phyloP scores from a whole-genome alignment of 768 basidiomycete species.

The Pilatotrama ljubarskyi region DNA sequence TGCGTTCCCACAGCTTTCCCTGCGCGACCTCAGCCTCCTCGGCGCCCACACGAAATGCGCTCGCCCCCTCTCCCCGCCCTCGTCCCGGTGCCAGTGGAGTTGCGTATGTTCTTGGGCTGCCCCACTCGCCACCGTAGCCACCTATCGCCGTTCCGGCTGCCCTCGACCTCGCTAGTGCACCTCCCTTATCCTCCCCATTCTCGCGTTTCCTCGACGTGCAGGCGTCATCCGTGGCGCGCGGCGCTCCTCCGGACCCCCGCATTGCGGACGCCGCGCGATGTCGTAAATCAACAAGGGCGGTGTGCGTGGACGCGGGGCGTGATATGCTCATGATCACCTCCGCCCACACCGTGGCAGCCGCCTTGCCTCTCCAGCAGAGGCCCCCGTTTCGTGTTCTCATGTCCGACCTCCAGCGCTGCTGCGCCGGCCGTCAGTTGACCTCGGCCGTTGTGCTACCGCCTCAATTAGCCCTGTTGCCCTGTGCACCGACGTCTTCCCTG shows the following conservation, averaged over 20 bases:
- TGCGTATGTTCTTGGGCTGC: neutral
- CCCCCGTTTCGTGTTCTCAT: conserved; percentile 22
- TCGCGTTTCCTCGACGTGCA: neutral
- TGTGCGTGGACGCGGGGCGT: conserved; percentile 11
- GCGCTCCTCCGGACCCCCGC: conserved; percentile 13
- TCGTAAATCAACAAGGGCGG: conserved; percentile 5
- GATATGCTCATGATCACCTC: neutral
- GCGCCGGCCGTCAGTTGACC: conserved; percentile 19
- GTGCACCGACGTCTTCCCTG: neutral
- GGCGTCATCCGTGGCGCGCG: conserved; percentile 3
- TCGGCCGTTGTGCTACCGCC: neutral
- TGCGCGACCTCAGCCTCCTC: neutral
- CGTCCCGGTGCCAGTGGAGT: neutral
- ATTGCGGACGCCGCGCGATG: conserved; percentile 8
- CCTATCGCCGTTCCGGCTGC: neutral
- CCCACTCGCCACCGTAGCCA: neutral
- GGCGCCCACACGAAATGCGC: neutral
- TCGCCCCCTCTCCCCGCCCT: neutral
- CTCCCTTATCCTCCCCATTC: neutral
- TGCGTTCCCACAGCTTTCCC: conserved; percentile 5
- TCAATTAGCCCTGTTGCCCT: neutral
- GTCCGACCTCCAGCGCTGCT: conserved; percentile 10
- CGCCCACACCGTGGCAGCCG: conserved; percentile 6
- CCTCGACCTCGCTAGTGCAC: neutral
- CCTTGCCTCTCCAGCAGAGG: conserved; percentile 1